Conservation (phyloP, 2,329 filamentous ascomycete species). For the Botrytis squamosa region DNA sequence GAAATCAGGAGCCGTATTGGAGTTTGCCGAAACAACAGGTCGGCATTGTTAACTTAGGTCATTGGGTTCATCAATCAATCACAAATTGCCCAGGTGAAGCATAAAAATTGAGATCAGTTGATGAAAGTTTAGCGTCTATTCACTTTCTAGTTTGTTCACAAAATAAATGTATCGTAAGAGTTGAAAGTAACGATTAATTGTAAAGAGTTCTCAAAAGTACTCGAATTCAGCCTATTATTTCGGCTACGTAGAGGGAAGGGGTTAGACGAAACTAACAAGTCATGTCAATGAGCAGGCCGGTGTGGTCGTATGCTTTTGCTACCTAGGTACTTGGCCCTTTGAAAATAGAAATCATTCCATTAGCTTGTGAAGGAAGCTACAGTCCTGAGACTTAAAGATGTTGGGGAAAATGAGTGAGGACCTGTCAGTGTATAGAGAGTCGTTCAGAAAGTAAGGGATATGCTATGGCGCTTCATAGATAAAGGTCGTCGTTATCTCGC, state of each 20-base stretch:
- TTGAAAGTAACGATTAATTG: neutral
- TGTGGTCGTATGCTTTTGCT: neutral
- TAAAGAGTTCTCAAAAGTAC: neutral
- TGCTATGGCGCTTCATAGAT: neutral
- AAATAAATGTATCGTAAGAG: neutral
- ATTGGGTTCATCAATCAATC: neutral
- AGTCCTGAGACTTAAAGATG: neutral
- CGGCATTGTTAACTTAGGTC: neutral
- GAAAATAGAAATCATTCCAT: neutral
- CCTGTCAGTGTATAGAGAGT: neutral
- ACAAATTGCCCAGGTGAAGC: neutral
- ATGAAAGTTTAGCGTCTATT: neutral
- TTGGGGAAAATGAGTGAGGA: neutral
- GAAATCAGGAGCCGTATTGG: neutral
- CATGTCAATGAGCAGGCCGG: neutral
- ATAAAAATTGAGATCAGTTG: neutral
- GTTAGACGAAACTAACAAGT: neutral
- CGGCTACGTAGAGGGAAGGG: neutral
- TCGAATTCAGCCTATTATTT: neutral
- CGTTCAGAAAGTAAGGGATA: neutral
- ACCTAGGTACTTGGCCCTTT: neutral
- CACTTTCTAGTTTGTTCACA: neutral
- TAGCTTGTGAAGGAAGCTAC: neutral
- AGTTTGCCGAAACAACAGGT: neutral
- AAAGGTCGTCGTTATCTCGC: neutral